Evolutionary conservation across 352 stramenopile species (phyloP), one percentile per base, ranked within the genome.

Genomic region (Phytophthora brassicae): DNA sequence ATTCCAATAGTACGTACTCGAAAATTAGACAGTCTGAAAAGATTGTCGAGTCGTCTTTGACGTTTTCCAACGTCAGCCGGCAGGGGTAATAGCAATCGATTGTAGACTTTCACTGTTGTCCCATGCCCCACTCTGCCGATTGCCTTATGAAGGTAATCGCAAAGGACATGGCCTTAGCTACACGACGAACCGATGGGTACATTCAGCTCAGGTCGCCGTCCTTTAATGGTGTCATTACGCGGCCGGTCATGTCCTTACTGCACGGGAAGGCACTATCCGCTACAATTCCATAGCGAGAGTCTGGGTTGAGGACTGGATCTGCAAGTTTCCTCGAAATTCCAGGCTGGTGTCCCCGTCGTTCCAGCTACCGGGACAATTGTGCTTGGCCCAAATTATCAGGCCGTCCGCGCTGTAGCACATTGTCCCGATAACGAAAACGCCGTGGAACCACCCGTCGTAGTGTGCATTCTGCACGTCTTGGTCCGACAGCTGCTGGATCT

Each of bases 391-490:
- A 0, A 60, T 42, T 31, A 66, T 56, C 1, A 54, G 45, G 29
- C 49, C 58, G 45, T 55, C 48, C 14, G 53, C 41, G 14, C 22
- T 47, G 45, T 60, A 66, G 42, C 43, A 45, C 35, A 60, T 24
- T 38, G 43, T 60, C 14, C 16, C 58, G 16, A 43, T 60, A 0
- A 66, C 36, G 41, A 50, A 60, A 8, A 52, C 53, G 35, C 9
- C 31, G 20, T 56, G 49, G 14, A 56, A 22, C 49, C 42, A 66
- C 3, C 58, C 58, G 45, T 66, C 56, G 42, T 66, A 66, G 14
- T 56, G 39, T 4, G 58, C 58, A 31, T 60, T 56, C 31, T 66
- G 58, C 11, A 60, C 13, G 22, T 66, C 50, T 11, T 4, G 4
- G 17, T 29, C 20, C 0, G 49, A 38, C 7, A 49, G 49, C 16